Percentiles rank a stretch among this genome's conserved stretches.
phyloP scores from a whole-genome alignment of 108 stramenopile species.

The Asterionellopsis glacialis region DNA sequence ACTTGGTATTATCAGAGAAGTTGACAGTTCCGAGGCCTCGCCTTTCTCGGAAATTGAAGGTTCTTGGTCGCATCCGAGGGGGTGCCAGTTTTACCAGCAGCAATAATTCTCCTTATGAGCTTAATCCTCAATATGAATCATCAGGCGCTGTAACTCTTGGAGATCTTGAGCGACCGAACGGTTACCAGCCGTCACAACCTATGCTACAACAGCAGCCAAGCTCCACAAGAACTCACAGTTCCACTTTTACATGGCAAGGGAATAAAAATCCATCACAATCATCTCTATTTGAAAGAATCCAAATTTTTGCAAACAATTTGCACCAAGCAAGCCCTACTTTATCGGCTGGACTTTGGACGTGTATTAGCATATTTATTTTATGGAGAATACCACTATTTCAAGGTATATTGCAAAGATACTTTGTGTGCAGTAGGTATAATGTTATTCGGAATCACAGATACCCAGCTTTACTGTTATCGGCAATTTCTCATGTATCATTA shows the following conservation, averaged over 20 bases:
- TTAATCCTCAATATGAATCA: background rate
- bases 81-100: too few relatives aligned
- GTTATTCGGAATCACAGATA: conserved; percentile 22
- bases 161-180: background rate
- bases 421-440: conserved; percentile 48
- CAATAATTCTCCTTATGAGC: background rate
- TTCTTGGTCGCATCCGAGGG: too few relatives aligned
- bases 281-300: background rate
- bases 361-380: conserved; percentile 36
- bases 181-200: too few relatives aligned
- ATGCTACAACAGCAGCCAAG: too few relatives aligned
- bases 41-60: too few relatives aligned
- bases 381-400: conserved; percentile 46
- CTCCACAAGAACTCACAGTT: too few relatives aligned
- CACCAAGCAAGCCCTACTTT: conserved; percentile 7
- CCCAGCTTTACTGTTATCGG: conserved; percentile 38
- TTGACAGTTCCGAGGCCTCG: too few relatives aligned
- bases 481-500: conserved; percentile 58
- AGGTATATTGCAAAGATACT: conserved; percentile 35
- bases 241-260: too few relatives aligned
- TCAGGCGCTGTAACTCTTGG: background rate
- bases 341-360: conserved; percentile 3
- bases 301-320: background rate
- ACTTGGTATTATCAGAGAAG: too few relatives aligned
- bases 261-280: too few relatives aligned